Percentiles rank a stretch among this genome's conserved stretches.
These are phyloP conservation scores for Gloeostereum incarnatum DNA, from an alignment of 768 basidiomycete species.

Conservation along the genomic window DNA sequence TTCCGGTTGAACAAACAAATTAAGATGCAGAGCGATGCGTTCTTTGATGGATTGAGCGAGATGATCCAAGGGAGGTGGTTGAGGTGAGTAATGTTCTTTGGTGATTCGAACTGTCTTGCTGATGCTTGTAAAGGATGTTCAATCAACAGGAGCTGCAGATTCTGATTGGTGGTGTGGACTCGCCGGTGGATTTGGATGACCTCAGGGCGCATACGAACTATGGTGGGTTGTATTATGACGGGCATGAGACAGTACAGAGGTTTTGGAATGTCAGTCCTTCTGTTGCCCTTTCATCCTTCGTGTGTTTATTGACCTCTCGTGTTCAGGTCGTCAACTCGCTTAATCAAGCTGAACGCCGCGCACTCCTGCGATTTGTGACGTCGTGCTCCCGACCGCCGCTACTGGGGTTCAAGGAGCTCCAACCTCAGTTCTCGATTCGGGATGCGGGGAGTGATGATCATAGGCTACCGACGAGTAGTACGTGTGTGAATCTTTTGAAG, in stretches of 20 bases:
- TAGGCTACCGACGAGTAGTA: conserved; percentile 69
- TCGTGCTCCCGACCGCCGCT: conserved; percentile 87
- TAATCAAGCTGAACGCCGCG: conserved; percentile 68
- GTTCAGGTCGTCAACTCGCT: conserved; percentile 68
- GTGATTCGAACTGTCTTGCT: not conserved
- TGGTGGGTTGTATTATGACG: conserved; percentile 68
- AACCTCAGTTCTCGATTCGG: conserved; percentile 84
- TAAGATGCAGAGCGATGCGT: conserved; percentile 69
- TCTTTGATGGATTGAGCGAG: conserved; percentile 89
- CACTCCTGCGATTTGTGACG: conserved; percentile 85
- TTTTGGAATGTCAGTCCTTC: conserved; percentile 71
- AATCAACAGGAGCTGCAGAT: conserved; percentile 95
- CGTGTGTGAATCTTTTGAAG: conserved; percentile 91
- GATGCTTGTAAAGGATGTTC: conserved; percentile 63
- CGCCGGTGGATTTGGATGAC: conserved; percentile 80
- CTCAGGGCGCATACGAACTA: conserved; percentile 70
- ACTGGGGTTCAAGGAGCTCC: conserved; percentile 82
- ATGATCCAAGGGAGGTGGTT: conserved; percentile 92
- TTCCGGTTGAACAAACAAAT: conserved; percentile 89
- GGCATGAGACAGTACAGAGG: conserved; percentile 57
- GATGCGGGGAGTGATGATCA: conserved; percentile 67
- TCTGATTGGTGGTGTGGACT: conserved; percentile 80
- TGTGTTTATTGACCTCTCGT: not conserved
- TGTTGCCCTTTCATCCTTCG: not conserved
- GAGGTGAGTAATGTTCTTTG: conserved; percentile 27